Evolutionary conservation across 2,329 filamentous ascomycete genomes (phyloP), one percentile per base, ranked within the genome.

Genomic region (Aspergillus terreus): DNA sequence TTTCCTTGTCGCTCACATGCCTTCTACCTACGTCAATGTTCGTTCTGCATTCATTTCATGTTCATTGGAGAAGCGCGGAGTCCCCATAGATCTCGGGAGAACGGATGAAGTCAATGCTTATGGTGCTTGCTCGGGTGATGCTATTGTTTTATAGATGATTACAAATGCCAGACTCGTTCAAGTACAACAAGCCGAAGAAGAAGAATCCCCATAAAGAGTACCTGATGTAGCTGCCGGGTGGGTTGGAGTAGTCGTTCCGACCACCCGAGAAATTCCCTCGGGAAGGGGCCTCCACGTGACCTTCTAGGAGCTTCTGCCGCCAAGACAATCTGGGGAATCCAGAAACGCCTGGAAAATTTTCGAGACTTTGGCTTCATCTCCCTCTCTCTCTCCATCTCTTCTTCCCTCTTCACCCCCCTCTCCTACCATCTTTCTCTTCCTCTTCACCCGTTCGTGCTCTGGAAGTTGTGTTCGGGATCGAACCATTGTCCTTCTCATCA

Each of bases 301-400:
- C 51, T 71, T 72, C 70, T 71, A 72, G 66, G 65, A 63, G 63
- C 61, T 73, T 72, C 70, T 69, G 55, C 61, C 62, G 71, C 71
- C 70, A 71, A 73, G 71, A 69, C 66, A 58, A 68, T 68, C 66
- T 63, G 69, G 67, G 68, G 68, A 40, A 70, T 66, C 62, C 60
- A 67, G 68, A 69, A 68, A 51, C 61, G 59, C 59, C 62, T 66
- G 67, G 69, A 71, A 71, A 72, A 71, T 67, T 71, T 72, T 69
- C 66, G 58, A 67, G 64, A 68, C 63, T 68, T 69, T 63, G 60
- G 65, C 66, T 68, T 70, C 66, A 70, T 66, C 62, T 30, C 27
- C 23, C 23, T 30, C 7, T 11, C 27, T 30, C 27, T 67, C 63
- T 61, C 50, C 72, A 47, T 51, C 47, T 47, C 51, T 58, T 61